Evolutionary conservation across 345 rosid genomes (phyloP).

Genomic region (Melaleuca alternifolia): DNA sequence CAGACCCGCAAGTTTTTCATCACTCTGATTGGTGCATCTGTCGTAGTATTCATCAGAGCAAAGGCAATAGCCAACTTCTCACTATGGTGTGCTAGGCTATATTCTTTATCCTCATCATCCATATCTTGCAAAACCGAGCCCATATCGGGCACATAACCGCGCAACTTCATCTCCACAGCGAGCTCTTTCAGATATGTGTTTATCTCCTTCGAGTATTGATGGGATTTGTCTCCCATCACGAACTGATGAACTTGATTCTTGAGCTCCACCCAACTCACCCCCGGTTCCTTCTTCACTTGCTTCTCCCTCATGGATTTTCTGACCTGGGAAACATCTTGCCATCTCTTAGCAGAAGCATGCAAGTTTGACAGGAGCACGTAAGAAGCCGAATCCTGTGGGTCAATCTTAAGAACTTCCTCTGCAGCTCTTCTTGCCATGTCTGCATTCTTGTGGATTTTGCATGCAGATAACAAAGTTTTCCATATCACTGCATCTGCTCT

Average conservation of each 20-base stretch:
- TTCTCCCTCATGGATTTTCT: constrained; percentile 55
- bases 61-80: constrained; percentile 74
- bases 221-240: constrained; percentile 49
- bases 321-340: constrained; percentile 47
- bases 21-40: constrained; percentile 53
- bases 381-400: constrained; percentile 65
- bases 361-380: constrained; percentile 85
- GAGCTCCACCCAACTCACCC: constrained; percentile 78
- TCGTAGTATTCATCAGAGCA: constrained; percentile 46
- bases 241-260: constrained; percentile 48
- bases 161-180: constrained; percentile 48
- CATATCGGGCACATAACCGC: constrained; percentile 62
- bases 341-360: constrained; percentile 64
- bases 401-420: constrained; percentile 57
- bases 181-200: constrained; percentile 48
- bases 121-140: constrained; percentile 61
- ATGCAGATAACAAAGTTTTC: constrained; percentile 81
- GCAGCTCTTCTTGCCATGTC: constrained; percentile 51
- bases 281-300: constrained; percentile 72
- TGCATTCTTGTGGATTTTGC: constrained; percentile 55
- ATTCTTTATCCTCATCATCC: constrained; percentile 73
- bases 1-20: constrained; percentile 77
- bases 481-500: constrained; percentile 74
- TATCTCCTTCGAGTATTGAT: constrained; percentile 41
- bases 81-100: constrained; percentile 55